phyloP scores from a whole-genome alignment of 176 grass and related monocot genomes.

The sorghum (Sorghum bicolor) region DNA sequence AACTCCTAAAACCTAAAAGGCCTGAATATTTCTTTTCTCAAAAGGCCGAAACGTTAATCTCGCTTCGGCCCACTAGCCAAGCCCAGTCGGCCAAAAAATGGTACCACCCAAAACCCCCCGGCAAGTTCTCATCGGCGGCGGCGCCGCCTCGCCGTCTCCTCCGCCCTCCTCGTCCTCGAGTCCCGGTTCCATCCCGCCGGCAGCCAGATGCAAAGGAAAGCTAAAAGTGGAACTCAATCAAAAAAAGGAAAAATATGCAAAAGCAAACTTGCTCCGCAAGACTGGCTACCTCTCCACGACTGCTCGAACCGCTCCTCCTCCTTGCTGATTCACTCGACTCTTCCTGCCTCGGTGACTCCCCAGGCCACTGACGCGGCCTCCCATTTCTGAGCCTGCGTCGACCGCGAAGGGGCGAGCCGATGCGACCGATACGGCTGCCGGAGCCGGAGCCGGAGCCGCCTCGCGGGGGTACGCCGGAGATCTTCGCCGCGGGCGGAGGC shows the following conservation, averaged over 20 bases:
- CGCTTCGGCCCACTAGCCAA: neutral
- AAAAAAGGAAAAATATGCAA: neutral
- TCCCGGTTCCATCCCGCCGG: neutral
- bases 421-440: constrained; percentile 50
- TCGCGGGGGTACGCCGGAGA: constrained; percentile 48
- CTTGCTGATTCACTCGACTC: constrained; percentile 7
- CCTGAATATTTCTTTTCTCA: too few relatives aligned
- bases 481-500: constrained; percentile 59
- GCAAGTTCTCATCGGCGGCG: neutral
- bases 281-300: neutral
- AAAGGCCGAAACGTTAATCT: neutral
- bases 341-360: neutral
- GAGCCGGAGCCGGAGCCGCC: constrained; percentile 57
- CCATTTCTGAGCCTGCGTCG: neutral
- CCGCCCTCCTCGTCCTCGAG: neutral
- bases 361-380: neutral
- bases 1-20: too few relatives aligned
- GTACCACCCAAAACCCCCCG: neutral
- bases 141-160: neutral
- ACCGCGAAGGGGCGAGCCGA: neutral
- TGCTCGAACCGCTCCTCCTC: neutral
- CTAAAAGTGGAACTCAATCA: neutral
- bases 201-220: neutral
- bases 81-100: neutral
- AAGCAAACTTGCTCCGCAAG: constrained; percentile 30